Evolutionary conservation across 768 basidiomycete genomes (phyloP).

Genomic region (Kwoniella dejecticola): DNA sequence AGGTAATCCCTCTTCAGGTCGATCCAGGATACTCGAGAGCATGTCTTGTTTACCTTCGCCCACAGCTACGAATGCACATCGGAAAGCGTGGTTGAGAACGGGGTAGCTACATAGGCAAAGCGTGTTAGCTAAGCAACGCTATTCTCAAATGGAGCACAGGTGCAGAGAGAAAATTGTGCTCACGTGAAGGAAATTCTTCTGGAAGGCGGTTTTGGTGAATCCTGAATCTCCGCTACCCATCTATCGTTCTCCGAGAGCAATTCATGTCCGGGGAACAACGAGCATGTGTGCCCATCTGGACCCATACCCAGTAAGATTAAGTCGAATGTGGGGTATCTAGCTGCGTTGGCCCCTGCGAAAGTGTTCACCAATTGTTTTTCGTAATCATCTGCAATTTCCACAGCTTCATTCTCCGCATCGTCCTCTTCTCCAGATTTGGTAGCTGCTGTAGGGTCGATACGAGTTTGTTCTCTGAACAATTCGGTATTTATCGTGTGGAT

Average conservation of each 20-base stretch:
- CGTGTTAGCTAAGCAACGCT: no score
- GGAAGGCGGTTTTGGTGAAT: slow-evolving; percentile 91
- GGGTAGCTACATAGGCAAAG: slow-evolving; percentile 53
- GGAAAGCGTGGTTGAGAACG: slow-evolving; percentile 59
- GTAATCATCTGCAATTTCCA: slow-evolving; percentile 34
- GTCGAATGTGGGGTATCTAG: slow-evolving; percentile 96
- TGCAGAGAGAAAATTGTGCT: no score
- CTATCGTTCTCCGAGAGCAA: slow-evolving; percentile 82
- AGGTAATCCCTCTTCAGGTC: slow-evolving; percentile 76
- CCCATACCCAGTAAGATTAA: slow-evolving; percentile 96
- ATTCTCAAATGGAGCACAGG: no score
- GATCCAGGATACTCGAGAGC: slow-evolving; percentile 72
- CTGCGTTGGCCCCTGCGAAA: slow-evolving; percentile 89
- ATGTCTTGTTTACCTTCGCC: slow-evolving; percentile 80
- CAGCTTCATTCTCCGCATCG: slow-evolving; percentile 42
- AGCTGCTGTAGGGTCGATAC: slow-evolving; percentile 39
- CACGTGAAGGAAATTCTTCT: slow-evolving; percentile 85
- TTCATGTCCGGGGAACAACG: slow-evolving; percentile 90
- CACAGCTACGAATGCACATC: slow-evolving; percentile 83
- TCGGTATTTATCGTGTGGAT: slow-evolving; percentile 79
- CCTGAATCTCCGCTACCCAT: slow-evolving; percentile 92
- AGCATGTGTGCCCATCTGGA: slow-evolving; percentile 96
- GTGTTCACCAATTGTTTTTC: slow-evolving; percentile 58
- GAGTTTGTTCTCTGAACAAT: slow-evolving; percentile 60
- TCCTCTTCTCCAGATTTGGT: slow-evolving; percentile 40